Evolutionary conservation across 1,139 yeast genomes (phyloP), one percentile per base, ranked within the genome.

Genomic region (Geotrichum cucujoidarum): DNA sequence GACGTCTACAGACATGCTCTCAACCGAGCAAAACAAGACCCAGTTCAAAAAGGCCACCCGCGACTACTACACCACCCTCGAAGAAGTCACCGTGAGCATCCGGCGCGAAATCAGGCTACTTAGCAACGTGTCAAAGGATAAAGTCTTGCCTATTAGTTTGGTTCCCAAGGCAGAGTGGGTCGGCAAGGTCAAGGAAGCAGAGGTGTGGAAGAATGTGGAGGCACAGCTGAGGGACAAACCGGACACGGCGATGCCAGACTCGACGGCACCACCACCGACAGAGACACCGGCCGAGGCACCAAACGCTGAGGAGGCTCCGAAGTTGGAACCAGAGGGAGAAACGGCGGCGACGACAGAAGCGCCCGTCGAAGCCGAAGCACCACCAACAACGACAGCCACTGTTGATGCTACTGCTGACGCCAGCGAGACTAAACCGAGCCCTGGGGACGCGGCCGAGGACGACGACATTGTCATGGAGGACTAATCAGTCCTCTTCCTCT

Each of bases 21-120:
- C 46, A 6, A 29, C 63, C 3, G 43, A 55, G 7, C 54, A 57
- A 11, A 55, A 61, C 48, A 62, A 58, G 44, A 57, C 61, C 31
- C 60, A 58, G 27, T 73, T 72, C 53, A 55, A 61, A 36, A 57
- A 56, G 29, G 55, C 62, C 8, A 54, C 64, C 2, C 50, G 53
- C 40, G 55, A 59, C 32, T 68, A 65, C 49, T 65, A 60, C 52
- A 52, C 53, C 10, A 49, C 61, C 13, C 60, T 69, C 7, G 69
- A 67, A 43, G 56, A 56, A 7, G 65, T 70, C 3, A 65, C 73
- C 10, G 67, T 67, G 6, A 64, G 65, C 14, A 57, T 73, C 48
- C 65, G 74, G 1, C 64, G 66, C 14, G 75, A 73, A 49, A 65
- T 72, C 35, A 60, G 69, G 45, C 55, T 65, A 36, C 57, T 71